phyloP scores from a whole-genome alignment of 805 yeast species.

The Clavispora asparagi region DNA sequence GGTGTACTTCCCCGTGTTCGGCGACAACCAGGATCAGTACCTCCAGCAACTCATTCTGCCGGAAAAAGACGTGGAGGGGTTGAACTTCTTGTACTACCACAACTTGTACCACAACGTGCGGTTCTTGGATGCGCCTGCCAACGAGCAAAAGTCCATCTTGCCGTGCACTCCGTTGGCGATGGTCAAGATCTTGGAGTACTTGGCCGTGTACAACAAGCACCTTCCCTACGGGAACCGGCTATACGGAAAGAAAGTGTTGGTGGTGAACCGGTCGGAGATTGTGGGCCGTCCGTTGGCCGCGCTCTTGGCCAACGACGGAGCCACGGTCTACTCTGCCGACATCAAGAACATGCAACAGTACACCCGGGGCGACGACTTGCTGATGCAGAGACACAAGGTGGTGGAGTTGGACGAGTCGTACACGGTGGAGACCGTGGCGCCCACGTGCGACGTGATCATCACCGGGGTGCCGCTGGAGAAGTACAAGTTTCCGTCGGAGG shows the following conservation, averaged over 20 bases:
- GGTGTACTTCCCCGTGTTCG: conserved; percentile 97
- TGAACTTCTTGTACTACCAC: conserved; percentile 84
- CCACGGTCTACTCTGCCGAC: conserved; percentile 90
- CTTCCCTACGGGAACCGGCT: conserved; percentile 86
- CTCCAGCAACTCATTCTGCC: conserved; percentile 88
- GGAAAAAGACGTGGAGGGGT: conserved; percentile 94
- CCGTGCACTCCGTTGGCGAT: conserved; percentile 97
- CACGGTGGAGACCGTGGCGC: conserved; percentile 60
- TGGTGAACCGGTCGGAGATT: conserved; percentile 91
- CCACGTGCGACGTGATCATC: conserved; percentile 81
- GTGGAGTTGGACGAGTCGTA: conserved; percentile 43
- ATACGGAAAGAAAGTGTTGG: conserved; percentile 86
- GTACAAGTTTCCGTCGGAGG: conserved; percentile 83
- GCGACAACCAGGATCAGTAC: conserved; percentile 91
- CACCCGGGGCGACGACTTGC: conserved; percentile 90
- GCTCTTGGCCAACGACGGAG: conserved; percentile 93
- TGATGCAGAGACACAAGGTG: conserved; percentile 77
- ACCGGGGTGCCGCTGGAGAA: conserved; percentile 88
- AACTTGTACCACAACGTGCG: conserved; percentile 93
- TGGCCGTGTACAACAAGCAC: conserved; percentile 79
- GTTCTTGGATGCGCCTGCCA: conserved; percentile 64
- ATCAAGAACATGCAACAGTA: conserved; percentile 82
- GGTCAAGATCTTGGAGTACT: conserved; percentile 85
- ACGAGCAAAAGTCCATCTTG: conserved; percentile 72
- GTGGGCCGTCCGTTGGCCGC: conserved; percentile 98